Conservation (phyloP, 768 basidiomycete species). For the Russula earlei region DNA sequence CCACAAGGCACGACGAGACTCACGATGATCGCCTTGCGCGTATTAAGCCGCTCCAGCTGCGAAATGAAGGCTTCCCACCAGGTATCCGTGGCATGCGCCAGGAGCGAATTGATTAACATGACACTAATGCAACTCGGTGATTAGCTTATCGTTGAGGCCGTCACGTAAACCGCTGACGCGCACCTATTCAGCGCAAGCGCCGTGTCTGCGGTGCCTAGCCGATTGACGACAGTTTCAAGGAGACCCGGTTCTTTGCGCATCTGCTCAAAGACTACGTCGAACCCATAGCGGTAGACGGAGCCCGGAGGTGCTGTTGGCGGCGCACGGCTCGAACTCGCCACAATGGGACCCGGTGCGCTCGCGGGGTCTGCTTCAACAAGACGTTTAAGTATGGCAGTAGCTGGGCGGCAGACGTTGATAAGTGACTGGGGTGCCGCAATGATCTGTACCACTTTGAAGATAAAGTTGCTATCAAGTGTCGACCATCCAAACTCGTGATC, state of each 20-base stretch:
- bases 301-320: conserved; percentile 47
- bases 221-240: conserved; percentile 72
- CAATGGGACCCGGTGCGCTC: conserved; percentile 47
- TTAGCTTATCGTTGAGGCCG: conserved; percentile 16
- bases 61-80: conserved; percentile 73
- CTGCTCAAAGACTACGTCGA: conserved; percentile 70
- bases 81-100: conserved; percentile 67
- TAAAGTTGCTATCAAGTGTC: conserved; percentile 60
- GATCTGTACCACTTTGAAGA: conserved; percentile 68
- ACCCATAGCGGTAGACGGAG: conserved; percentile 80
- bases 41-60: conserved; percentile 66
- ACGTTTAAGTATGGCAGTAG: conserved; percentile 81
- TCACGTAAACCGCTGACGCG: conserved; percentile 12
- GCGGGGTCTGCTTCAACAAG: conserved; percentile 80
- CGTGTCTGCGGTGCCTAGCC: conserved; percentile 74
- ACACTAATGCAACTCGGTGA: conserved; percentile 39
- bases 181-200: conserved; percentile 80
- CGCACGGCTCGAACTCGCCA: conserved; percentile 51
- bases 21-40: conserved; percentile 75
- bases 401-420: conserved; percentile 88
- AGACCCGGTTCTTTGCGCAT: conserved; percentile 65
- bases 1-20: conserved; percentile 25
- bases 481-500: conserved; percentile 80
- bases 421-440: conserved; percentile 64
- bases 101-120: conserved; percentile 82